Evolutionary conservation across 2,329 filamentous ascomycete species (phyloP).

Genomic region (Aureobasidium sp.): DNA sequence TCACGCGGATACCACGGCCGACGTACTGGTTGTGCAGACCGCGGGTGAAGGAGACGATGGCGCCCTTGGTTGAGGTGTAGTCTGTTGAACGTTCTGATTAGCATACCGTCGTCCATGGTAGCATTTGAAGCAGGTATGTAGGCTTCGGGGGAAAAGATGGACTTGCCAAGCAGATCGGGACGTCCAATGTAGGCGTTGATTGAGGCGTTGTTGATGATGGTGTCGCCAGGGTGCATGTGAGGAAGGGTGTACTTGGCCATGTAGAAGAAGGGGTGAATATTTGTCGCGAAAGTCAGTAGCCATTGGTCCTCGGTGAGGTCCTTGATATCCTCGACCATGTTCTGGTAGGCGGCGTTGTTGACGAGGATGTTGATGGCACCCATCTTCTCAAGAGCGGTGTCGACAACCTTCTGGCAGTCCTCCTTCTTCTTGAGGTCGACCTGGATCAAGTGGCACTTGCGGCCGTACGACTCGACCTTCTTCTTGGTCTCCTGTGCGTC

Average conservation of each 20-base stretch:
- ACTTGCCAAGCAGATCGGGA: conserved; percentile 62
- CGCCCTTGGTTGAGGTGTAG: conserved; percentile 72
- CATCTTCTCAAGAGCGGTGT: conserved; percentile 56
- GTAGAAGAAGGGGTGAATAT: conserved; percentile 77
- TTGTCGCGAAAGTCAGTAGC: conserved; percentile 70
- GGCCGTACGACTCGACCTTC: conserved; percentile 57
- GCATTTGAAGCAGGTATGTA: no score
- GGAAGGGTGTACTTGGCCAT: conserved; percentile 67
- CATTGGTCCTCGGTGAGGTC: conserved; percentile 65
- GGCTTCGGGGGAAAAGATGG: no score
- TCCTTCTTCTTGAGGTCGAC: conserved; percentile 56
- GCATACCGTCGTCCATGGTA: no score
- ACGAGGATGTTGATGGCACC: conserved; percentile 65
- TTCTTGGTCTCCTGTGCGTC: conserved; percentile 69
- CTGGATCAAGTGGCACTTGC: conserved; percentile 54
- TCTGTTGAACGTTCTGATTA: no score
- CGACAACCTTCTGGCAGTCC: conserved; percentile 61
- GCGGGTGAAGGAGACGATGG: conserved; percentile 70
- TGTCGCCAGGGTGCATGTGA: conserved; percentile 64
- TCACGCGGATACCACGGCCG: conserved; percentile 63
- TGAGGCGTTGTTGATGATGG: conserved; percentile 79
- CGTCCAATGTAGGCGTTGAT: conserved; percentile 78
- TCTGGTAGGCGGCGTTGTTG: conserved; percentile 65
- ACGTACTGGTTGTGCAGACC: conserved; percentile 68
- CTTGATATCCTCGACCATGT: conserved; percentile 62